These are phyloP conservation scores for Annulohypoxylon stygium DNA, from an alignment of 495 filamentous ascomycete species.

Conservation along the genomic window DNA sequence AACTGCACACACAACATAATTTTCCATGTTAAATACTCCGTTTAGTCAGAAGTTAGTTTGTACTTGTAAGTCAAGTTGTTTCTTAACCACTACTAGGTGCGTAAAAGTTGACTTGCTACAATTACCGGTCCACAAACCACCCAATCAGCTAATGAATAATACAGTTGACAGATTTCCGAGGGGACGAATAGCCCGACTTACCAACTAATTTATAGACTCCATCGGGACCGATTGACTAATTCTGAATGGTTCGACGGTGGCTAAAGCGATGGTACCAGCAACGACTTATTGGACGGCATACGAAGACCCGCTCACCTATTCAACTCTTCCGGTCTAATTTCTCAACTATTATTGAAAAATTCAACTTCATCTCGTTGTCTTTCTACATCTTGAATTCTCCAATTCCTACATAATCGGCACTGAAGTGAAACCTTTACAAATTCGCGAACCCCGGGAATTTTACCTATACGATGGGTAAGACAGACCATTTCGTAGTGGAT, in stretches of 20 bases:
- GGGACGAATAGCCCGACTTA: neutral
- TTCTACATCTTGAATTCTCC: neutral
- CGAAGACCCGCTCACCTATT: neutral
- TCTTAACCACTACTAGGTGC: no score
- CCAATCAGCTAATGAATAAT: neutral
- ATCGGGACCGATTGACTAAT: neutral
- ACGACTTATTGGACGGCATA: neutral
- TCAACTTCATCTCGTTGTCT: neutral
- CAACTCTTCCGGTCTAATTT: neutral
- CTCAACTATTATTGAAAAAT: neutral
- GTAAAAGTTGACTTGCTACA: no score
- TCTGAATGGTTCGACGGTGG: neutral
- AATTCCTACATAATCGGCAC: neutral
- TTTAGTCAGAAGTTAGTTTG: no score
- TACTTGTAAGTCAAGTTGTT: no score
- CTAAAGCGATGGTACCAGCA: neutral
- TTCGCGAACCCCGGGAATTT: neutral
- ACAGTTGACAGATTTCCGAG: neutral
- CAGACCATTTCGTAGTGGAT: neutral
- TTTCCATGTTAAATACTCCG: no score
- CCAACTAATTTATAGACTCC: neutral
- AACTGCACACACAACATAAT: no score
- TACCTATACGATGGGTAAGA: slow-evolving; percentile 1
- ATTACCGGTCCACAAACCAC: neutral
- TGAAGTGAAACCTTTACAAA: neutral